Base-by-base conservation (phyloP, 768 basidiomycete genomes). In the Boletus vinaceobasis region DNA sequence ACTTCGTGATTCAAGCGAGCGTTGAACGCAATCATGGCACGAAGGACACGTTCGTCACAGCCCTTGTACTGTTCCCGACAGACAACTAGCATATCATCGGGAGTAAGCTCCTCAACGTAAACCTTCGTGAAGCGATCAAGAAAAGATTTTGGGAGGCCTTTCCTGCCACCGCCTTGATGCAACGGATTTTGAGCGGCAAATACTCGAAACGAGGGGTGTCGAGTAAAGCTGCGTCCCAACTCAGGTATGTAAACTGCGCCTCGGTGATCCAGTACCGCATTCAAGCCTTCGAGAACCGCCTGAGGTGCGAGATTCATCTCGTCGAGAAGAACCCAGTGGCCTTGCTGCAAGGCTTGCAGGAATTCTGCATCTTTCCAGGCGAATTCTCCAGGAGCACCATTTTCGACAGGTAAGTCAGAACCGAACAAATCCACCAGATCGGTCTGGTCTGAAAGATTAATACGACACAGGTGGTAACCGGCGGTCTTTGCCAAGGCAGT, bases 241-340 rank as follows among this genome's bases (percentile, higher is more conserved):
- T 98, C 97, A 3, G 97, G 97, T 39, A 99, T 88, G 71, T 87
- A 98, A 26, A 97, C 93, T 1, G 87, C 85, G 29, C 97, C 96
- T 48, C 97, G 86, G 71, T 98, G 96, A 71, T 99, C 97, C 31
- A 99, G 74, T 10, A 96, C 84, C 1, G 97, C 93, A 65, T 99
- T 99, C 38, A 99, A 81, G 29, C 97, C 97, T 73, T 99, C 97
- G 2, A 99, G 82, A 5, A 99, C 88, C 0, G 97, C 87, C 65
- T 99, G 96, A 31, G 96, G 92, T 0, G 96, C 96, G 37, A 99
- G 79, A 66, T 99, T 99, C 97, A 99, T 98, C 70, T 99, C 97
- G 66, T 99, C 97, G 10, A 99, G 80, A 7, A 99, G 82, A 6
- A 98, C 96, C 97, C 97, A 99, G 56, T 92, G 86, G 1, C 97